Conservation (phyloP, 305 asterid genomes). For the Solanum chacoense region DNA sequence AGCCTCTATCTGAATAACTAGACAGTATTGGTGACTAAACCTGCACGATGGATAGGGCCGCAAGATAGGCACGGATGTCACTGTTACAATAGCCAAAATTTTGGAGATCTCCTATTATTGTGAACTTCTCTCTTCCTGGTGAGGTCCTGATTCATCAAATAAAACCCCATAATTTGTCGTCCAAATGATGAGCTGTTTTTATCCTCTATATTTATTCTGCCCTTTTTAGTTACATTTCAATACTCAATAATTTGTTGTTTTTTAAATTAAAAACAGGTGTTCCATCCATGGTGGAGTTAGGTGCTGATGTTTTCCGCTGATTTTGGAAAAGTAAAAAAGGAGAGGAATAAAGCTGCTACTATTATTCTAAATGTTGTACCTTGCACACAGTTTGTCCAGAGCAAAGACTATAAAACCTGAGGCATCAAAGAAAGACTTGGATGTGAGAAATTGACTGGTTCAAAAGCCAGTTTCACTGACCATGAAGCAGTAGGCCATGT, state of each 20-base stretch:
- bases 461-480: background rate
- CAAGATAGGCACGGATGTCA: constrained; percentile 58
- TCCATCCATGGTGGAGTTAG: background rate
- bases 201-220: background rate
- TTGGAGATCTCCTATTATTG: constrained; percentile 26
- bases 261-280: background rate
- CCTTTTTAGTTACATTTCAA: background rate
- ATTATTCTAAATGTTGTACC: background rate
- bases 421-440: background rate
- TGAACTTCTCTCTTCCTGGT: constrained; percentile 28
- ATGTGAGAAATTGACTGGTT: background rate
- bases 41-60: constrained; percentile 60
- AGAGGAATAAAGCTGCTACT: background rate
- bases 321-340: background rate
- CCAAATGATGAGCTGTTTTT: background rate
- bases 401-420: constrained; percentile 9
- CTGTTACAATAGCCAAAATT: constrained; percentile 61
- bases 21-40: constrained; percentile 9
- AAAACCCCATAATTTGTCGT: background rate
- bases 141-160: constrained; percentile 9
- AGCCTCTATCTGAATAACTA: background rate
- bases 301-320: background rate
- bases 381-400: constrained; percentile 8
- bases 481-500: background rate
- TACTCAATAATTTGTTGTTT: background rate